Base-by-base conservation (phyloP, 345 rosid species). In the Adansonia digitata region DNA sequence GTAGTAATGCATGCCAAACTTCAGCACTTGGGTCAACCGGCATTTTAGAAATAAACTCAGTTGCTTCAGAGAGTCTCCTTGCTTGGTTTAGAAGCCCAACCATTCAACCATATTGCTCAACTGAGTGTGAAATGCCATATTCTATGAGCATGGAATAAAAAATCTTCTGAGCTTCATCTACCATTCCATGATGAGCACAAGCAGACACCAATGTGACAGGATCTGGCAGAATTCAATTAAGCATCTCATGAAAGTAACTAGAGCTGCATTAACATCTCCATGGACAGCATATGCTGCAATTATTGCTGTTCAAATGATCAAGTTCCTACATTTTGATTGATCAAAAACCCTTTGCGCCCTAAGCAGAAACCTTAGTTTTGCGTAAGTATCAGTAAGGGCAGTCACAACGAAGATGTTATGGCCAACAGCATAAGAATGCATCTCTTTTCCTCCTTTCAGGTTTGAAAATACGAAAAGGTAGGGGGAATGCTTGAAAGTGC, bases 1-100 rank as follows among this genome's bases (percentile, higher is more conserved):
- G 83, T 64, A 90, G 88, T 86, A 94, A 82, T 60, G 94, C 91
- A 63, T 97, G 97, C 97, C 97, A 92, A 72, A 91, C 89, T 81
- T 90, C 84, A 45, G 92, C 90, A 69, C 72, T 87, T 71, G 94
- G 97, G 72, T 87, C 83, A 12, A 87, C 69, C 37, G 94, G 93
- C 93, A 92, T 92, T 75, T 74, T 81, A 48, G 78, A 75, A 69
- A 92, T 83, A 81, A 90, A 88, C 43, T 94, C 91, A 71, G 77
- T 73, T 48, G 98, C 97, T 76, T 89, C 93, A 12, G 87, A 83
- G 45, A 92, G 89, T 76, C 85, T 92, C 35, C 87, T 88, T 22
- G 90, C 93, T 59, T 89, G 85, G 91, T 92, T 87, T 46, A 92
- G 86, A 81, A 77, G 93, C 72, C 87, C 90, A 6, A 87, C 94